Conservation (phyloP, 1,139 yeast genomes). For the Blastobotrys proliferans region DNA sequence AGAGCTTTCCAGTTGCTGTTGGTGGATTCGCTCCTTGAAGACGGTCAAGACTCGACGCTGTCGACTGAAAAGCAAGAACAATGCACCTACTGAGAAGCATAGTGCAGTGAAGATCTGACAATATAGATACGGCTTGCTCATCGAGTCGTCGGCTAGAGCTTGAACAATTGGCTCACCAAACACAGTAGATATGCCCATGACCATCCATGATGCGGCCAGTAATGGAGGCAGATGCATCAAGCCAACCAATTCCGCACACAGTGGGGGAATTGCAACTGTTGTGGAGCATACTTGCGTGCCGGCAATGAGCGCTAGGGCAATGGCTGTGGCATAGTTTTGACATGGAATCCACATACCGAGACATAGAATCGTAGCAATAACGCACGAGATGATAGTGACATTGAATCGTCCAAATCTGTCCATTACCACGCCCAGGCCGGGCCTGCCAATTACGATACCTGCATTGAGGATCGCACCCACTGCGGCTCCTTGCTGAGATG, state of each 20-base stretch:
- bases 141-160: slow-evolving; percentile 32
- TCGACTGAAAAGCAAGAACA: slow-evolving; percentile 26
- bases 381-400: slow-evolving; percentile 43
- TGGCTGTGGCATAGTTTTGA: slow-evolving; percentile 34
- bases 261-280: slow-evolving; percentile 45
- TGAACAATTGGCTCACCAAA: slow-evolving; percentile 53
- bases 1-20: not conserved
- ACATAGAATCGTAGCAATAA: slow-evolving; percentile 36
- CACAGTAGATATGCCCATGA: slow-evolving; percentile 56
- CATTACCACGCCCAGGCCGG: slow-evolving; percentile 46
- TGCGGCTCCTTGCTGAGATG: slow-evolving; percentile 52
- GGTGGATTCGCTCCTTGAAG: not conserved
- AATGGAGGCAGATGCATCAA: slow-evolving; percentile 42
- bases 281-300: slow-evolving; percentile 51
- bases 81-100: slow-evolving; percentile 27
- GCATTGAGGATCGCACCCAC: slow-evolving; percentile 51
- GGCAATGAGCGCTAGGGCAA: slow-evolving; percentile 46
- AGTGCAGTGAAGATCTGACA: slow-evolving; percentile 29
- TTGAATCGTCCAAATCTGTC: slow-evolving; percentile 52
- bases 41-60: not conserved
- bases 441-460: slow-evolving; percentile 47
- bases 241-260: slow-evolving; percentile 59
- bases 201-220: slow-evolving; percentile 58
- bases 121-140: slow-evolving; percentile 12
- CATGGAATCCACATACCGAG: slow-evolving; percentile 53